phyloP scores from a whole-genome alignment of 805 yeast species.

The Komagataella phaffii region DNA sequence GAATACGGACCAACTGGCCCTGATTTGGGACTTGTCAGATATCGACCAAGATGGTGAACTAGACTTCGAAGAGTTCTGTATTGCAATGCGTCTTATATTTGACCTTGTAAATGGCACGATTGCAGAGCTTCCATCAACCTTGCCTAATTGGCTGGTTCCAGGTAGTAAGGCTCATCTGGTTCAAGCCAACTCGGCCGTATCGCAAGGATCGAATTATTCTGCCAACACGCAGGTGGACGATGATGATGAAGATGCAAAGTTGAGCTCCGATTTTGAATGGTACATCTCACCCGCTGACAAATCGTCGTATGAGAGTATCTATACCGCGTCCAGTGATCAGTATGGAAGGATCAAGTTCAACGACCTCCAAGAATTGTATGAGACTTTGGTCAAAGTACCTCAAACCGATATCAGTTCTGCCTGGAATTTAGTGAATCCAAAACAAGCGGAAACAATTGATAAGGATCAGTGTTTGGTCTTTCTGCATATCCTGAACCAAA shows the following conservation, averaged over 20 bases:
- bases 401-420: constrained; percentile 76
- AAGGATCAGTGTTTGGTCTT: constrained; percentile 86
- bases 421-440: constrained; percentile 93
- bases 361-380: constrained; percentile 54
- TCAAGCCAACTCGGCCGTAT: constrained; percentile 66
- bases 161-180: constrained; percentile 76
- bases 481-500: constrained; percentile 81
- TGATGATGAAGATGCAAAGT: constrained; percentile 50
- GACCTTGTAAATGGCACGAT: constrained; percentile 69
- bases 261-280: constrained; percentile 80
- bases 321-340: constrained; percentile 59
- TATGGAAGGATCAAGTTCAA: constrained; percentile 73
- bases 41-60: constrained; percentile 83
- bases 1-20: constrained; percentile 60
- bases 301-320: constrained; percentile 63
- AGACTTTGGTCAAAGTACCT: constrained; percentile 60
- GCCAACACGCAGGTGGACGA: constrained; percentile 19
- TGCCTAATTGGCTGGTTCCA: constrained; percentile 92
- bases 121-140: constrained; percentile 45
- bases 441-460: constrained; percentile 75
- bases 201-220: constrained; percentile 11
- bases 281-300: constrained; percentile 87
- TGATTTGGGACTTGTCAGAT: constrained; percentile 87
- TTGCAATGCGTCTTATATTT: constrained; percentile 90
- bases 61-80: constrained; percentile 96